Conservation (phyloP, 345 rosid species). For the Populus euphratica region DNA sequence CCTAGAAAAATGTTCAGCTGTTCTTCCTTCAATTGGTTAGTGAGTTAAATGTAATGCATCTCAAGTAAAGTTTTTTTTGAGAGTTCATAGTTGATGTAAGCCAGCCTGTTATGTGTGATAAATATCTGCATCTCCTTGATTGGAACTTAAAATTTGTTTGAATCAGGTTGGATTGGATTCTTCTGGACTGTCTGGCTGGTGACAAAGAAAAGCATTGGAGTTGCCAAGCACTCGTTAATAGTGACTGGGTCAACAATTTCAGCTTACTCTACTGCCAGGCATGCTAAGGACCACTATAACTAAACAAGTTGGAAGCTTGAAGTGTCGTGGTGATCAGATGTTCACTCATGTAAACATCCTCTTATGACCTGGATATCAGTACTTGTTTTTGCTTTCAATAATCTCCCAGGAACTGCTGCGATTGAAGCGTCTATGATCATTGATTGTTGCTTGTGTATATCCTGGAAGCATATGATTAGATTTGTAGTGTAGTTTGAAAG, state of each 20-base stretch:
- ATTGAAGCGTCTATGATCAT: background rate
- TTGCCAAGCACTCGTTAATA: constrained; percentile 57
- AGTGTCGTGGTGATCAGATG: background rate
- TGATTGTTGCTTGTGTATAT: constrained; percentile 2
- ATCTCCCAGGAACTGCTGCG: background rate
- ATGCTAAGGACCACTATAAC: constrained; percentile 15
- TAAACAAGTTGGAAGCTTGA: constrained; percentile 20
- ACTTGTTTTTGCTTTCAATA: background rate
- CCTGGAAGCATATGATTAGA: background rate
- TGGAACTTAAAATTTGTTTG: constrained; percentile 10
- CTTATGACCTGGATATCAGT: background rate
- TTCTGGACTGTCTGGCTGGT: constrained; percentile 69
- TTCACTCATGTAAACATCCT: background rate
- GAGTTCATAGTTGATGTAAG: background rate
- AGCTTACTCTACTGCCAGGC: constrained; percentile 38
- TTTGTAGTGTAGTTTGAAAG: background rate
- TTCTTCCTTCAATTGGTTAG: background rate
- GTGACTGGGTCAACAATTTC: constrained; percentile 61
- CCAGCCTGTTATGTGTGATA: background rate
- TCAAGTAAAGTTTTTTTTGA: background rate
- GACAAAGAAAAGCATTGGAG: constrained; percentile 48
- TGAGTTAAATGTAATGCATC: background rate
- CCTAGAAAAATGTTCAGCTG: background rate
- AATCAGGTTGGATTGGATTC: constrained; percentile 87
- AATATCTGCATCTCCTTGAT: background rate